Conservation (phyloP, 2,329 filamentous ascomycete species). For the Monilinia polystroma region DNA sequence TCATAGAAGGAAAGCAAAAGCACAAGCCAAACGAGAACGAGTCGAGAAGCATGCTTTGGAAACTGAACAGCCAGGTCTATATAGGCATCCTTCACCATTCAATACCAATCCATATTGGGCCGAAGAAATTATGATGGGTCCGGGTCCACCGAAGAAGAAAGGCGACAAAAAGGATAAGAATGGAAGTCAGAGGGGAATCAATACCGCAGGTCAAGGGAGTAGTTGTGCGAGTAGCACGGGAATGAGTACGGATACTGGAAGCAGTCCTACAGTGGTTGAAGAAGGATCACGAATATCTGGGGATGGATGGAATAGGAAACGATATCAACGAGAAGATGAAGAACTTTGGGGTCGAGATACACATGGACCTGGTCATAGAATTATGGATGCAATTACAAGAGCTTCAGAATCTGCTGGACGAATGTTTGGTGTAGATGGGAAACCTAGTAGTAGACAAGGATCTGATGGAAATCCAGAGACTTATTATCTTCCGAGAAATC, state of each 20-base stretch:
- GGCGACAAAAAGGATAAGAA: constrained; percentile 51
- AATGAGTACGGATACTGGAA: constrained; percentile 41
- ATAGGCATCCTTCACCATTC: constrained; percentile 78
- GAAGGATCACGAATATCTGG: constrained; percentile 46
- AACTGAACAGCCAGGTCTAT: constrained; percentile 68
- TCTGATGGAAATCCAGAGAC: constrained; percentile 34
- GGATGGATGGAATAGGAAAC: constrained; percentile 72
- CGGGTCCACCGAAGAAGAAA: constrained; percentile 66
- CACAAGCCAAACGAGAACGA: constrained; percentile 66
- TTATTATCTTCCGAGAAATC: constrained; percentile 48
- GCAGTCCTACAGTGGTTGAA: constrained; percentile 48
- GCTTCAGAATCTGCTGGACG: constrained; percentile 54
- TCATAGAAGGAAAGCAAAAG: constrained; percentile 67
- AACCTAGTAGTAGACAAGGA: constrained; percentile 31
- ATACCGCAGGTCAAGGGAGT: constrained; percentile 58
- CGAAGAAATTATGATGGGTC: constrained; percentile 82
- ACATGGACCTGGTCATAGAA: constrained; percentile 50
- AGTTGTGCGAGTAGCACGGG: constrained; percentile 44
- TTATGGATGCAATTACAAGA: constrained; percentile 47
- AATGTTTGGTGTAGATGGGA: constrained; percentile 51
- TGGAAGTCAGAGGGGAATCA: constrained; percentile 59
- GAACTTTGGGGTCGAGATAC: constrained; percentile 73
- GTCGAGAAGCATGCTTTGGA: constrained; percentile 64
- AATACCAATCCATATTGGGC: constrained; percentile 87
- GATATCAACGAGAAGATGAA: constrained; percentile 86